Conservation (phyloP, 352 stramenopile genomes). For the Phytophthora boehmeriae region DNA sequence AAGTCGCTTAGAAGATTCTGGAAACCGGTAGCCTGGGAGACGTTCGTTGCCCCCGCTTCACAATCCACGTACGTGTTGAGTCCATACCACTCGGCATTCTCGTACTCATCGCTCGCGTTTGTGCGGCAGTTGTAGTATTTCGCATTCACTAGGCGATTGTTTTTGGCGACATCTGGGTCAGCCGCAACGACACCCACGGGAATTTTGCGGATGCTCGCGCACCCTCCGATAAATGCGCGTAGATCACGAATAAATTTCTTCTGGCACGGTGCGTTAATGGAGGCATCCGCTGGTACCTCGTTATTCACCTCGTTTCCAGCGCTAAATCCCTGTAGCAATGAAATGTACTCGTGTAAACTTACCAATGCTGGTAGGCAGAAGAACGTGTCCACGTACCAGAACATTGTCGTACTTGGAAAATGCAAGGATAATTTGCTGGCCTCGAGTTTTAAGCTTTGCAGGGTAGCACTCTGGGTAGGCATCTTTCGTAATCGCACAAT, state of each 20-base stretch:
- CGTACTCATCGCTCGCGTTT: constrained; percentile 54
- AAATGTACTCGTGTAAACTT: neutral
- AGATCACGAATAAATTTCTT: constrained; percentile 92
- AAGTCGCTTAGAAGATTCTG: constrained; percentile 60
- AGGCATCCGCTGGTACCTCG: constrained; percentile 33
- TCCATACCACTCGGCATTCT: constrained; percentile 85
- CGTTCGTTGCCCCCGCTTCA: constrained; percentile 43
- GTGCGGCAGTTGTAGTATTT: constrained; percentile 90
- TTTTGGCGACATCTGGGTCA: constrained; percentile 42
- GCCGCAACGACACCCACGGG: constrained; percentile 79
- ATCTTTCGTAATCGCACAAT: constrained; percentile 63
- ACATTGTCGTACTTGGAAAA: constrained; percentile 91
- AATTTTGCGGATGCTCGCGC: constrained; percentile 66
- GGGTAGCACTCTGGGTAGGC: constrained; percentile 63
- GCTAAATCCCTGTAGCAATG: constrained; percentile 47
- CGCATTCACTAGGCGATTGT: constrained; percentile 54
- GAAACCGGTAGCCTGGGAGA: constrained; percentile 51
- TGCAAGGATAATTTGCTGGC: constrained; percentile 73
- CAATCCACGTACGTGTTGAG: constrained; percentile 86
- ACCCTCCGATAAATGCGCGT: constrained; percentile 65
- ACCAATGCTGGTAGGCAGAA: neutral
- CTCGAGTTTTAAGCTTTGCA: constrained; percentile 62
- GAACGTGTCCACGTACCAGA: constrained; percentile 23
- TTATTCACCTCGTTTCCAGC: constrained; percentile 87
- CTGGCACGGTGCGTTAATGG: constrained; percentile 79